Base-by-base conservation (phyloP, 495 filamentous ascomycete species). In the Aspergillus bridgeri region DNA sequence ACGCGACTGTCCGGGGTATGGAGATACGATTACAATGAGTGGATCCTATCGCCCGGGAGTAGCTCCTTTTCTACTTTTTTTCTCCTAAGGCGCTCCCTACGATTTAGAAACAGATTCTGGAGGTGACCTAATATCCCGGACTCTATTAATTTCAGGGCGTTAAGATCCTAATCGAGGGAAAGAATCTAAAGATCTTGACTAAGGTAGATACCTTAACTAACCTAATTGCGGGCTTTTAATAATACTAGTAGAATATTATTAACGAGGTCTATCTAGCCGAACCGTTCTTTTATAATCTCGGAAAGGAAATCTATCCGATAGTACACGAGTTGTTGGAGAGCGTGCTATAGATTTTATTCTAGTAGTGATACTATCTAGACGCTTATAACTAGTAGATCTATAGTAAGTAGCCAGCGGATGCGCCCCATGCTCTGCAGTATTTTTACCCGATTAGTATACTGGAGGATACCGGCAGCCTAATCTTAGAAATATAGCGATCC, bases 171-270 rank as follows among this genome's bases (percentile, higher is more conserved):
- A 21, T 56, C 44, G 8, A 56, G 29, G 42, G 53, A 2, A 56
- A 56, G 38, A 56, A 56, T 24, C 24, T 56, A 3, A 56, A 56
- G 42, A 56, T 23, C 21, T 21, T 56, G 25, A 56, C 53, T 24
- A 56, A 56, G 29, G 53, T 22, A 11, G 29, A 25, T 49, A 56
- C 42, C 17, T 56, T 18, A 24, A 15, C 20, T 17, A 24, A 38
- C 18, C 29, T 56, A 20, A 48, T 56, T 8, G 17, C 48, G 23
- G 42, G 22, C 20, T 56, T 56, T 47, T 22, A 46, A 18, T 17
- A 48, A 44, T 24, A 56, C 19, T 48, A 23, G 42, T n/a, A 29
- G 2, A 25, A 22, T 27, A 48, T 23, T 19, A 48, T 48, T n/a
- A 24, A 56, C 44, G 23, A 56, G 44, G 13, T 17, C 27, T 38